These are phyloP conservation scores for Ballota nigra DNA, from an alignment of 257 asterid genomes.

Conservation along the genomic window DNA sequence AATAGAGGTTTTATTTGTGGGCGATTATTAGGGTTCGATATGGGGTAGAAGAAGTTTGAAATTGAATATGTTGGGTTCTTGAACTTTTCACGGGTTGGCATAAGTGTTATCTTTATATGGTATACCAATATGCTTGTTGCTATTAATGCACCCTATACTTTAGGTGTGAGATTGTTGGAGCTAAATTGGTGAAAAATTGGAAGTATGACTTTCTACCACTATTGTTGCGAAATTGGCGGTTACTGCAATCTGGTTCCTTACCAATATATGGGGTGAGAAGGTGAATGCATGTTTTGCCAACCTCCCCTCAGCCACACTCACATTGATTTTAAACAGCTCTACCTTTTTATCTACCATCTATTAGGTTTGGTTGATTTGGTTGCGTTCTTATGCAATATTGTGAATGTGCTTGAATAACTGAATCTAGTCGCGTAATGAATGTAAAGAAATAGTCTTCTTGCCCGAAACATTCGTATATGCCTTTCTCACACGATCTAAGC, in stretches of 20 bases:
- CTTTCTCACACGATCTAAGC: constrained; percentile 7
- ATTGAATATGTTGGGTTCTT: not conserved
- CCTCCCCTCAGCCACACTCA: not conserved
- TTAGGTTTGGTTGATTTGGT: not conserved
- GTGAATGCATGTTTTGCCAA: not conserved
- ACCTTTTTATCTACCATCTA: not conserved
- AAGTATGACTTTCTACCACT: not conserved
- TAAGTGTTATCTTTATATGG: not conserved
- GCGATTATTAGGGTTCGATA: not conserved
- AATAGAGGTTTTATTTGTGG: not conserved
- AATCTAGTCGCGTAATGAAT: not conserved
- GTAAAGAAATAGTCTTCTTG: not conserved
- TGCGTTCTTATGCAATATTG: not conserved
- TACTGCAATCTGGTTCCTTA: not conserved
- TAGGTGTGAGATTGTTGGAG: not conserved
- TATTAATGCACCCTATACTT: not conserved
- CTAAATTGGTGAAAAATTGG: not conserved
- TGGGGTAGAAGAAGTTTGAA: constrained; percentile 10
- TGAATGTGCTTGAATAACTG: not conserved
- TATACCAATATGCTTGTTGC: not conserved
- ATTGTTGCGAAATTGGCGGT: not conserved
- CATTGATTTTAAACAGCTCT: constrained; percentile 1
- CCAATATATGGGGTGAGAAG: not conserved
- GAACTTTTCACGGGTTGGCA: not conserved
- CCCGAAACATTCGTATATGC: not conserved